These are phyloP conservation scores for Microbotryum silenes-acaulis DNA, from an alignment of 1,284 basidiomycete species.

Conservation along the genomic window DNA sequence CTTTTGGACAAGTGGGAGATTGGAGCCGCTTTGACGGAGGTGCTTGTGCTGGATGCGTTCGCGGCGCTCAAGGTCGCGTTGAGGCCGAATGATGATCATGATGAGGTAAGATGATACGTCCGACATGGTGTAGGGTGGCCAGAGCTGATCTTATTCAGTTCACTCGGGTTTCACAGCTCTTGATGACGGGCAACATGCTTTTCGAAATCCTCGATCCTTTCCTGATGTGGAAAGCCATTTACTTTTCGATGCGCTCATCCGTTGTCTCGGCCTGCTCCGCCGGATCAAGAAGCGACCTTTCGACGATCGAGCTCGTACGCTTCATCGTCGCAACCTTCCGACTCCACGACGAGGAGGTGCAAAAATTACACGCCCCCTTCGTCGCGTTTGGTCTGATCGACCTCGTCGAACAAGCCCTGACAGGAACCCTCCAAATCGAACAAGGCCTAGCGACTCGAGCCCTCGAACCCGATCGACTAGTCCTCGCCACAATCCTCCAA, in stretches of 20 bases:
- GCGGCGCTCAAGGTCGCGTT: constrained; percentile 58
- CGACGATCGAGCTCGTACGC: constrained; percentile 39
- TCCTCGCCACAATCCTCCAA: constrained; percentile 2
- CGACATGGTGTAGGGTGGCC: background rate
- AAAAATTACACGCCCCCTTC: constrained; percentile 65
- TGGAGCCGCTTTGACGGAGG: constrained; percentile 69
- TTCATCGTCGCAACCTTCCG: constrained; percentile 45
- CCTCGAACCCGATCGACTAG: constrained; percentile 1
- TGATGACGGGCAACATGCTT: constrained; percentile 76
- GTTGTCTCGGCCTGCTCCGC: constrained; percentile 40
- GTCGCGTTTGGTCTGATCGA: constrained; percentile 61
- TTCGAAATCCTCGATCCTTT: constrained; percentile 89
- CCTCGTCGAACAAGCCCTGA: constrained; percentile 43
- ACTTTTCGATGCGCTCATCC: constrained; percentile 43
- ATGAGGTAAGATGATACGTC: constrained; percentile 52
- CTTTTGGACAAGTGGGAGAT: constrained; percentile 96
- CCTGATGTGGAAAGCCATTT: constrained; percentile 73
- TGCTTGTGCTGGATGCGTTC: constrained; percentile 70
- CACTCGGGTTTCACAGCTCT: constrained; percentile 48
- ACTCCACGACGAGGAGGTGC: constrained; percentile 47
- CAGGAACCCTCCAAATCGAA: constrained; percentile 5
- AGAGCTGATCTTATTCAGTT: background rate
- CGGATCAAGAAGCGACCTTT: constrained; percentile 19
- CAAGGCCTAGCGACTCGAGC: constrained; percentile 5
- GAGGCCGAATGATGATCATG: constrained; percentile 50